Evolutionary conservation across 345 rosid genomes (phyloP).

Genomic region (Linum tenue): DNA sequence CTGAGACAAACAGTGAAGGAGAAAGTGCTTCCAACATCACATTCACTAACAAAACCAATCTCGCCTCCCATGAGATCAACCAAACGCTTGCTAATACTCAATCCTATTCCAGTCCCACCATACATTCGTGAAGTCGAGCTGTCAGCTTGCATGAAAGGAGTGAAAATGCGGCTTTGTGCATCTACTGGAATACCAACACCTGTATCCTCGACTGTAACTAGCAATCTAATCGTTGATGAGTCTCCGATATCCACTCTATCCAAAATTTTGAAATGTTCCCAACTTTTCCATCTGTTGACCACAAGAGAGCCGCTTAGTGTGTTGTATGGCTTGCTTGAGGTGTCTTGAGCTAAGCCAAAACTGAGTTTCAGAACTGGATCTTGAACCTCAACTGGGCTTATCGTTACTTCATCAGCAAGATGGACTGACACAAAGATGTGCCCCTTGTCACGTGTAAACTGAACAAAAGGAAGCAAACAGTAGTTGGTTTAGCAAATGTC

Average conservation of each 20-base stretch:
- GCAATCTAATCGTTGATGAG: conserved; percentile 37
- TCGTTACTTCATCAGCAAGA: conserved; percentile 52
- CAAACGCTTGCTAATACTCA: conserved; percentile 82
- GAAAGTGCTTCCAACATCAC: conserved; percentile 70
- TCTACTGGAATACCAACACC: conserved; percentile 80
- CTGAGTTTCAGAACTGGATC: conserved; percentile 54
- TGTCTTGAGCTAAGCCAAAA: conserved; percentile 32
- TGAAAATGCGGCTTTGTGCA: conserved; percentile 73
- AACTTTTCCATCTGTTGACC: conserved; percentile 73
- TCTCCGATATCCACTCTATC: conserved; percentile 22
- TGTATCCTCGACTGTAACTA: conserved; percentile 89
- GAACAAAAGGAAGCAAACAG: conserved; percentile 14
- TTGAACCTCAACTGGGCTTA: conserved; percentile 21
- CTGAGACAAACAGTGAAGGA: conserved; percentile 65
- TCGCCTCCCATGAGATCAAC: conserved; percentile 94
- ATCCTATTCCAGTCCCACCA: conserved; percentile 96
- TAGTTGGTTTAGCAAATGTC: not conserved
- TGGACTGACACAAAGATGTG: conserved; percentile 86
- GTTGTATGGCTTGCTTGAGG: conserved; percentile 19
- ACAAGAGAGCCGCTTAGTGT: conserved; percentile 76
- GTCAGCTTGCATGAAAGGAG: conserved; percentile 96
- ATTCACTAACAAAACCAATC: conserved; percentile 79
- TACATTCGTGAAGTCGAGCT: conserved; percentile 92
- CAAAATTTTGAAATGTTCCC: conserved; percentile 50
- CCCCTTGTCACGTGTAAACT: conserved; percentile 76